Base-by-base conservation (phyloP, 23 red algal species). In the Pyropia yezoensis region DNA sequence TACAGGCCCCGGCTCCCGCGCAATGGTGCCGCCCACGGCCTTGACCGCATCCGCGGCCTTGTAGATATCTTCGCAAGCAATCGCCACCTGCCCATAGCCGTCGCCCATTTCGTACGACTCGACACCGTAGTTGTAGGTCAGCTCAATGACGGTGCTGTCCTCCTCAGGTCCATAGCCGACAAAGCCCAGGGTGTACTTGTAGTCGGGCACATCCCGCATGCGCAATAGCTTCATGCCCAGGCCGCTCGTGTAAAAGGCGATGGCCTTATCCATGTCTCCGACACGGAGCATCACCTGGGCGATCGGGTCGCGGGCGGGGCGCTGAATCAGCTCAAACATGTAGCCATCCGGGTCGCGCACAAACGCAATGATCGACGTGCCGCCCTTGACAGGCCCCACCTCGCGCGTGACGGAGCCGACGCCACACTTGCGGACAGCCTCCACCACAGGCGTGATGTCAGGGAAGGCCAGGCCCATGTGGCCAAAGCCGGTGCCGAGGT, bases 51-150 rank as follows among this genome's bases (percentile, higher is more conserved):
- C 65, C 14, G 87, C 87, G 50, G 87, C 87, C 18, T 65, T 49
- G 66, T 91, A 91, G n/a, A 91, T 75, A 53, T 91, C 77, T 3
- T 71, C 71, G 19, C 52, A 60, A 21, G 67, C 72, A 56, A 91
- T 69, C n/a, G 87, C 87, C 65, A 91, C 69, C 27, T 91, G 87
- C 1, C 45, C 87, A 25, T 91, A 91, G 25, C 75, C 87, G n/a
- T 66, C 62, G 26, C 84, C 84, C n/a, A 51, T 14, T 0, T 67
- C 71, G 34, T 89, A 89, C 13, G 33, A 58, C 57, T 79, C 64
- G 5, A 79, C 66, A 2, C 77, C 87, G 9, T 76, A 69, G 77
- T 83, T 82, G 59, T 91, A 74, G 12, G 71, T 89, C 21, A 91
- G 30, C 53, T 91, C 77, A n/a, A 82, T 49, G 20, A 78, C 70